Percentiles rank a stretch among this genome's conserved stretches.
Evolutionary conservation across 129 eudicot species (phyloP).

Genomic region (Flaveria sonorensis): DNA sequence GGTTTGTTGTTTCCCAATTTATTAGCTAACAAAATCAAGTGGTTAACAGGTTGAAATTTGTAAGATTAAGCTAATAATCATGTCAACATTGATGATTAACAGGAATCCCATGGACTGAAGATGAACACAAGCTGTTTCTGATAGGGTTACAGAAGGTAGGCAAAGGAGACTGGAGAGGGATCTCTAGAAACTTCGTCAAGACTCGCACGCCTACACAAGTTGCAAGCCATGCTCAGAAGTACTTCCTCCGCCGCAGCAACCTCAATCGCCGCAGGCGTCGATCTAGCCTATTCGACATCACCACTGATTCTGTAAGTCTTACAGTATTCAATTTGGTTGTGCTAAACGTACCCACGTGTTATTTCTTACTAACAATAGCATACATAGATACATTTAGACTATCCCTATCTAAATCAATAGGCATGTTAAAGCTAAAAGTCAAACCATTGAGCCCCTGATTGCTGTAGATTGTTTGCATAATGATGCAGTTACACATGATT

Average conservation of each 20-base stretch:
- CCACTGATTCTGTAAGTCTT: conserved; percentile 48
- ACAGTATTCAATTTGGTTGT: background rate
- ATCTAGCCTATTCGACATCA: conserved; percentile 60
- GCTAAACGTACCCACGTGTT: no score
- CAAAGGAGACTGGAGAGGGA: conserved; percentile 69
- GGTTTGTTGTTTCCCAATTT: background rate
- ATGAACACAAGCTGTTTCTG: conserved; percentile 60
- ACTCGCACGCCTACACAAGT: conserved; percentile 62
- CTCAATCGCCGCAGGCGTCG: conserved; percentile 55
- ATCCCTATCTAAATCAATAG: background rate
- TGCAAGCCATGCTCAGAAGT: conserved; percentile 69
- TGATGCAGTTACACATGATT: no score
- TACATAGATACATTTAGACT: no score
- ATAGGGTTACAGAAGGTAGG: conserved; percentile 56
- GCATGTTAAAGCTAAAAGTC: background rate
- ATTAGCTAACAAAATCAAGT: background rate
- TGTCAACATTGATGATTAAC: conserved; percentile 23
- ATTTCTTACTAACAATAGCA: no score
- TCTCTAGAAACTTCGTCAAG: conserved; percentile 55
- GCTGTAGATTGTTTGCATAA: no score
- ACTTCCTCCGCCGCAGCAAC: conserved; percentile 56
- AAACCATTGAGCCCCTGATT: no score
- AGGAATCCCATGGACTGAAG: conserved; percentile 68
- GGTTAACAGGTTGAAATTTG: no score
- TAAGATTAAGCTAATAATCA: background rate